phyloP scores from a whole-genome alignment of 2,329 filamentous ascomycete genomes.

The Diaporthe citriasiana region DNA sequence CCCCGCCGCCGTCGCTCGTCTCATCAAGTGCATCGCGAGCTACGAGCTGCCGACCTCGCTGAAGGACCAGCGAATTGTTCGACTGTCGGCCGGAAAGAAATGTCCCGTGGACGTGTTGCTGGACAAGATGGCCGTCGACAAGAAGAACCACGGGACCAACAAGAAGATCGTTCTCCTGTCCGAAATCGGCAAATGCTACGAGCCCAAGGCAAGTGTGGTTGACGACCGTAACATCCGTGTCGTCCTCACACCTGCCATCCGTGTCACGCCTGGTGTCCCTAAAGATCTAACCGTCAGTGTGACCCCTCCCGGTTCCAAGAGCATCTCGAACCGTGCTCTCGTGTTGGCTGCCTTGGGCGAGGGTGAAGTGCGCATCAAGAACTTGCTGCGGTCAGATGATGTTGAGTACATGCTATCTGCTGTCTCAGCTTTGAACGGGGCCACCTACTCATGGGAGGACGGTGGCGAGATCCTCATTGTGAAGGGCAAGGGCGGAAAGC shows the following conservation, averaged over 20 bases:
- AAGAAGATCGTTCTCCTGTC: conserved; percentile 97
- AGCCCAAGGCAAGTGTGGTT: conserved; percentile 91
- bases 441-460: conserved; percentile 93
- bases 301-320: conserved; percentile 94
- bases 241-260: conserved; percentile 83
- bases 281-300: conserved; percentile 78
- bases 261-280: conserved; percentile 80
- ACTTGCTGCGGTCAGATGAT: conserved; percentile 95
- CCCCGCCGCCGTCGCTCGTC: conserved; percentile 87
- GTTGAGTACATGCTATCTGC: conserved; percentile 97
- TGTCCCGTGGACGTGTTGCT: conserved; percentile 90
- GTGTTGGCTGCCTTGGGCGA: conserved; percentile 92
- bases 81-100: conserved; percentile 85
- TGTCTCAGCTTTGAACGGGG: conserved; percentile 86
- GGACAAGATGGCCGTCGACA: conserved; percentile 96
- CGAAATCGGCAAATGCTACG: conserved; percentile 88
- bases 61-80: conserved; percentile 84
- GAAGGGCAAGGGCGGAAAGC: conserved; percentile 87
- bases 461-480: conserved; percentile 93
- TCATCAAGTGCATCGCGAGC: conserved; percentile 94
- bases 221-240: conserved; percentile 86
- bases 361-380: conserved; percentile 89
- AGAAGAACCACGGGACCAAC: conserved; percentile 95
- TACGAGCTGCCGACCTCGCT: conserved; percentile 91
- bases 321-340: conserved; percentile 94